Conservation (phyloP, 2,329 filamentous ascomycete species). For the Apiospora marii region DNA sequence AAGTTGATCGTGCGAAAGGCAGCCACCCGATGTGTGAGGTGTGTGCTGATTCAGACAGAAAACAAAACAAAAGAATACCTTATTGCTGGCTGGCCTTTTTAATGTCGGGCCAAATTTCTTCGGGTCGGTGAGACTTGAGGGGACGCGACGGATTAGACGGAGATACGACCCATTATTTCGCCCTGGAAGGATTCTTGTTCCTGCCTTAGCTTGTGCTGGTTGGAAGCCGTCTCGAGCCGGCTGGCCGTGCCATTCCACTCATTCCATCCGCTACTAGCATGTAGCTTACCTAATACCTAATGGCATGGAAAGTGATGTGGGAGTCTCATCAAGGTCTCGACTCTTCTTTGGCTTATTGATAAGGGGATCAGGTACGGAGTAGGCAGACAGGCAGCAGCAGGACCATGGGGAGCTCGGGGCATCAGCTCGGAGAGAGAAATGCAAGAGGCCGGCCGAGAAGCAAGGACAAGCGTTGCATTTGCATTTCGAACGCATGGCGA, state of each 20-base stretch:
- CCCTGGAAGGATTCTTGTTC: conserved; percentile 10
- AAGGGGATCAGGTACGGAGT: background rate
- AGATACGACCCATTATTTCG: background rate
- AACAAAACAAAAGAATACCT: background rate
- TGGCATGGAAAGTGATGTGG: background rate
- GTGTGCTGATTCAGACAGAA: conserved; percentile 2
- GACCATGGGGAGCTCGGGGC: background rate
- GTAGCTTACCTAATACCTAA: background rate
- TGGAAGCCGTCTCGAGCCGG: conserved; percentile 6
- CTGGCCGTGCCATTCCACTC: background rate
- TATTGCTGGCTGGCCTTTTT: too few relatives aligned
- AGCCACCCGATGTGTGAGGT: background rate
- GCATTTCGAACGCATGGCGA: background rate
- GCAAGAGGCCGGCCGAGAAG: background rate
- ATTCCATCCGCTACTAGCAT: background rate
- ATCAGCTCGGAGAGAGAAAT: background rate
- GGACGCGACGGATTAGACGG: conserved; percentile 9
- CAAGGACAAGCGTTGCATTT: background rate
- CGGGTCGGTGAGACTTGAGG: conserved; percentile 2
- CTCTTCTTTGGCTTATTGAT: background rate
- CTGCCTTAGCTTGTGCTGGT: conserved; percentile 1
- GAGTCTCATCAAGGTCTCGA: background rate
- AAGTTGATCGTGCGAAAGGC: background rate
- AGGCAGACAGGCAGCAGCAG: background rate
- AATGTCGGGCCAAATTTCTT: background rate